Percentiles rank a stretch among this genome's conserved stretches.
phyloP scores from a whole-genome alignment of 169 alveolate species.

The Plasmodium coatneyi region DNA sequence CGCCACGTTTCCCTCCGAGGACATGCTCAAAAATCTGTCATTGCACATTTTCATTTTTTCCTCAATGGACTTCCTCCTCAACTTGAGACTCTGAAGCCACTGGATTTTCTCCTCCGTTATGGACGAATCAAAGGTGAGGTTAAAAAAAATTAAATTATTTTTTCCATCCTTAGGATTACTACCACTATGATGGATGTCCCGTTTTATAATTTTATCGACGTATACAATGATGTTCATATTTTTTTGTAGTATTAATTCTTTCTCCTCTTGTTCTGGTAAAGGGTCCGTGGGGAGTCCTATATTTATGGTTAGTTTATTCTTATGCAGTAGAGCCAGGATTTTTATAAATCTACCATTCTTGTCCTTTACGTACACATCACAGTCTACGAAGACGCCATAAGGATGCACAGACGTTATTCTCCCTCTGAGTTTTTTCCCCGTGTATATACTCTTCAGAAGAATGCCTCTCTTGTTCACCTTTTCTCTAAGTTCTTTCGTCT shows the following conservation, averaged over 20 bases:
- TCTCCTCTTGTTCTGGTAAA: constrained; percentile 45
- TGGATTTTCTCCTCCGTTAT: constrained; percentile 75
- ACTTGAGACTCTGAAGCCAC: constrained; percentile 52
- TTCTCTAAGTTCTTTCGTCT: constrained; percentile 39
- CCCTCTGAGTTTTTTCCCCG: constrained; percentile 66
- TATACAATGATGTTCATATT: constrained; percentile 73
- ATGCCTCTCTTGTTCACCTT: constrained; percentile 41
- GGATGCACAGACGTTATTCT: constrained; percentile 70
- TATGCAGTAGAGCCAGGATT: constrained; percentile 60
- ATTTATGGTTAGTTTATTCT: constrained; percentile 74
- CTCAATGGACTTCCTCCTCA: constrained; percentile 1
- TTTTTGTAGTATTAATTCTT: constrained; percentile 72
- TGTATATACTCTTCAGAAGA: constrained; percentile 47
- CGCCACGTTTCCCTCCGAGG: neutral
- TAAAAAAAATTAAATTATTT: constrained; percentile 67
- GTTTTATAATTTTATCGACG: constrained; percentile 73
- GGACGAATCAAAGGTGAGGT: constrained; percentile 72
- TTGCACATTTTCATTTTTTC: neutral
- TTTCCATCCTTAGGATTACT: constrained; percentile 1
- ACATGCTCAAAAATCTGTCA: neutral
- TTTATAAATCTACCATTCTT: constrained; percentile 26
- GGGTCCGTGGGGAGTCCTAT: constrained; percentile 66
- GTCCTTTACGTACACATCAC: constrained; percentile 66
- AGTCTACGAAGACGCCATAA: constrained; percentile 70
- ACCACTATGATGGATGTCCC: neutral